Base-by-base conservation (phyloP, 1,284 basidiomycete species). In the Inonotus hispidus region DNA sequence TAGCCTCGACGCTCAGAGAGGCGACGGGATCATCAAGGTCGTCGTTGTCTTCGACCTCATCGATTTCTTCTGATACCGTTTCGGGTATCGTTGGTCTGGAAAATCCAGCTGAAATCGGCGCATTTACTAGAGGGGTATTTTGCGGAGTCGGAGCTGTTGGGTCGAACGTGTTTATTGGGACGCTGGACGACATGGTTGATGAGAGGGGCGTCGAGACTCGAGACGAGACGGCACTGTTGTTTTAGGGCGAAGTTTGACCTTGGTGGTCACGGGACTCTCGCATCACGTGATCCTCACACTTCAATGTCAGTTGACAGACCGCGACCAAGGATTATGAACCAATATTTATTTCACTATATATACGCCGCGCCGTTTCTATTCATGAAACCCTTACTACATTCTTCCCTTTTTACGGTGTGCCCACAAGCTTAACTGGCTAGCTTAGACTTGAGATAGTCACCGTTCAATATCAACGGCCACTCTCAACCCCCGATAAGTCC, bases 1-100 rank as follows among this genome's bases (percentile, higher is more conserved):
- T 93, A 68, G 96, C 86, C 60, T 90, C 85, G 53, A 81, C 75
- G 14, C 95, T 92, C 52, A 98, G 84, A 69, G 81, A 83, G 60
- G 77, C 77, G 79, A 79, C 83, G 63, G 82, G 83, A 69, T 79
- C 76, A 64, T 77, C 75, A 43, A 32, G 32, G 32, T 43, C 41
- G 11, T 43, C 41, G 41, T 7, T 43, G 27, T 75, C 70, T 52
- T 67, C 70, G 23, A 32, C 56, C 21, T 59, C 62, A 25, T 60
- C 56, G 35, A 70, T 72, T 16, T 73, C 71, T 56, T 78, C 81
- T 67, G 88, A 87, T 62, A 79, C 81, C 67, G 83, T 83, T 70
- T 88, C 88, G 65, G 80, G 75, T 68, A 90, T 88, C 68, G 86
- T 82, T 58, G 88, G 87, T 66, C 83, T 81, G 43, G 87, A 88